Percentiles rank a stretch among this genome's conserved stretches.
These are phyloP conservation scores for Lanmaoa rubissima DNA, from an alignment of 768 basidiomycete genomes.

Conservation along the genomic window DNA sequence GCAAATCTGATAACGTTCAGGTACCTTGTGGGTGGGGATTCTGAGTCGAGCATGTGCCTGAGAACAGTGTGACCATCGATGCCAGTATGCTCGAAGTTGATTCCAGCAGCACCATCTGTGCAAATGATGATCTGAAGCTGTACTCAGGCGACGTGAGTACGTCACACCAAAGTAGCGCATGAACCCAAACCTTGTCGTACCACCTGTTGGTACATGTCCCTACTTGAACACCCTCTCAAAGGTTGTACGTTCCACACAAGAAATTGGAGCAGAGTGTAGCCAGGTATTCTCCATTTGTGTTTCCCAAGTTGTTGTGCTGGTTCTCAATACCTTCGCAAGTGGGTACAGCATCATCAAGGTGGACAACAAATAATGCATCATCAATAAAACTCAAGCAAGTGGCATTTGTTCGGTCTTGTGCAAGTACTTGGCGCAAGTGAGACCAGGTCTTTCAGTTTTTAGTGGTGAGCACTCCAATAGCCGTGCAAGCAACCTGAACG, in stretches of 20 bases:
- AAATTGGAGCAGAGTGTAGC: no score
- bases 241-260: slow-evolving; percentile 87
- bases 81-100: slow-evolving; percentile 98
- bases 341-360: slow-evolving; percentile 76
- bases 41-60: slow-evolving; percentile 40
- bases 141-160: background rate
- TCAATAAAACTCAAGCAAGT: slow-evolving; percentile 83
- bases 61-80: slow-evolving; percentile 97
- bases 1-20: slow-evolving; percentile 51
- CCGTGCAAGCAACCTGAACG: slow-evolving; percentile 66
- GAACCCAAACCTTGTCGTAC: slow-evolving; percentile 75
- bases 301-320: background rate
- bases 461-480: slow-evolving; percentile 94
- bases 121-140: slow-evolving; percentile 96
- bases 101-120: slow-evolving; percentile 90
- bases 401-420: slow-evolving; percentile 70
- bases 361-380: slow-evolving; percentile 88
- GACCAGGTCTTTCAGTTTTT: no score
- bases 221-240: no score
- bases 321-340: slow-evolving; percentile 17
- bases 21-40: background rate
- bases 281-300: slow-evolving; percentile 50
- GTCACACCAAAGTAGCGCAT: background rate
- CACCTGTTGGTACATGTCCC: slow-evolving; percentile 96
- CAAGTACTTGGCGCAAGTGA: no score